A percentile compares a stretch with the other conserved stretches of the same genome.
Conservation (phyloP, 75 land plant genomes). For the Cunninghamia lanceolata region DNA sequence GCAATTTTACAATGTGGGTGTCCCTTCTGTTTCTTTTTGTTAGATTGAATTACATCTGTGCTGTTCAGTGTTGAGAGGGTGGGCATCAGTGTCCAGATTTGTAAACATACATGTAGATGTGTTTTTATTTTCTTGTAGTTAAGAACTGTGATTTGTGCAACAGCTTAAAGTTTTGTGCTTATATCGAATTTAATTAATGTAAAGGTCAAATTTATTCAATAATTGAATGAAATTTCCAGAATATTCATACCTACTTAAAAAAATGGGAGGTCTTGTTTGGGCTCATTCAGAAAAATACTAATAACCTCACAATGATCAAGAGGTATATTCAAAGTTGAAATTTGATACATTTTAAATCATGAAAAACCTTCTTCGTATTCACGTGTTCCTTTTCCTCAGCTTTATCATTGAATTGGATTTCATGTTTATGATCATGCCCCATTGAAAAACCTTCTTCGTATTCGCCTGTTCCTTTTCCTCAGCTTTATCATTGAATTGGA, state of each 20-base stretch:
- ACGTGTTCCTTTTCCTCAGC: background rate
- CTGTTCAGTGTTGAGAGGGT: background rate
- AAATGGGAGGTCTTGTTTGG: background rate
- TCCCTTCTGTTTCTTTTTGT: background rate
- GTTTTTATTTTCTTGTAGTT: background rate
- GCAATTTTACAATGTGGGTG: background rate
- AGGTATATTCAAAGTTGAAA: background rate
- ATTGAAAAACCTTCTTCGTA: background rate
- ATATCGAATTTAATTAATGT: background rate
- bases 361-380: background rate
- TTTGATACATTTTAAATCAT: background rate
- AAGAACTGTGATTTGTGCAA: background rate
- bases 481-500: background rate
- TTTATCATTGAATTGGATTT: background rate
- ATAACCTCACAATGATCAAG: background rate
- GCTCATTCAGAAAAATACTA: background rate
- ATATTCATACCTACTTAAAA: background rate
- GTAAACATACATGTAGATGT: background rate
- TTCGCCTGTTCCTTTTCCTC: background rate
- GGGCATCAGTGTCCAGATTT: background rate
- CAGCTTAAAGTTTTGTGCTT: background rate
- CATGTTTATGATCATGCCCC: background rate
- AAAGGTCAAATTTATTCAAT: background rate
- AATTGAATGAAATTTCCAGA: background rate
- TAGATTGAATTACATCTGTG: background rate